Evolutionary conservation across 1,139 yeast genomes (phyloP).

Genomic region (Schwanniomyces etchellsii): DNA sequence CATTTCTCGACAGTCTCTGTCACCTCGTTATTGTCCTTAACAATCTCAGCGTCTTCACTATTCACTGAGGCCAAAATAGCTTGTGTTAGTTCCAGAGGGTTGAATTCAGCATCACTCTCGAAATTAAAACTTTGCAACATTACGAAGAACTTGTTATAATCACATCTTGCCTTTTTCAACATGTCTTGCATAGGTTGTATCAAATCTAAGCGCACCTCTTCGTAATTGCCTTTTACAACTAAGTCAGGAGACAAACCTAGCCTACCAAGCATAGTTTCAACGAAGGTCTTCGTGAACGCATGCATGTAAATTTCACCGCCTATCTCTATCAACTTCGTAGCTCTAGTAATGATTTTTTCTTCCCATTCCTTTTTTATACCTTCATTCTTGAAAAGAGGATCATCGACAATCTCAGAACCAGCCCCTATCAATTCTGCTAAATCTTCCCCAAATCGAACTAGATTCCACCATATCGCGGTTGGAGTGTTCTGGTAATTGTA

Average conservation of each 20-base stretch:
- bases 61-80: slow-evolving; percentile 10
- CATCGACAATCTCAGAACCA: slow-evolving; percentile 45
- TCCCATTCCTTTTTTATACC: slow-evolving; percentile 43
- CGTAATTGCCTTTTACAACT: slow-evolving; percentile 31
- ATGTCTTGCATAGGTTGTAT: slow-evolving; percentile 61
- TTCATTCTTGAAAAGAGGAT: slow-evolving; percentile 26
- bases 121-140: slow-evolving; percentile 43
- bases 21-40: slow-evolving; percentile 17
- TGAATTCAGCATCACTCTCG: slow-evolving; percentile 7
- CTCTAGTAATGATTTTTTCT: slow-evolving; percentile 50
- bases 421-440: slow-evolving; percentile 78
- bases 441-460: slow-evolving; percentile 79
- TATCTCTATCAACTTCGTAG: slow-evolving; percentile 57
- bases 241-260: slow-evolving; percentile 52
- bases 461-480: slow-evolving; percentile 88
- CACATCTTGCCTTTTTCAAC: slow-evolving; percentile 58
- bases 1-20: slow-evolving; percentile 19
- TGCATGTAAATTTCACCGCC: slow-evolving; percentile 65
- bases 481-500: slow-evolving; percentile 84
- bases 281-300: slow-evolving; percentile 55
- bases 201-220: slow-evolving; percentile 37
- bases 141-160: slow-evolving; percentile 75
- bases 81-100: slow-evolving; percentile 21
- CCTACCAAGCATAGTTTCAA: slow-evolving; percentile 55
- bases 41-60: slow-evolving; percentile 19